A percentile compares a stretch with the other conserved stretches of the same genome.
These are phyloP conservation scores for Cyathus striatus DNA, from an alignment of 768 basidiomycete genomes.

Conservation along the genomic window DNA sequence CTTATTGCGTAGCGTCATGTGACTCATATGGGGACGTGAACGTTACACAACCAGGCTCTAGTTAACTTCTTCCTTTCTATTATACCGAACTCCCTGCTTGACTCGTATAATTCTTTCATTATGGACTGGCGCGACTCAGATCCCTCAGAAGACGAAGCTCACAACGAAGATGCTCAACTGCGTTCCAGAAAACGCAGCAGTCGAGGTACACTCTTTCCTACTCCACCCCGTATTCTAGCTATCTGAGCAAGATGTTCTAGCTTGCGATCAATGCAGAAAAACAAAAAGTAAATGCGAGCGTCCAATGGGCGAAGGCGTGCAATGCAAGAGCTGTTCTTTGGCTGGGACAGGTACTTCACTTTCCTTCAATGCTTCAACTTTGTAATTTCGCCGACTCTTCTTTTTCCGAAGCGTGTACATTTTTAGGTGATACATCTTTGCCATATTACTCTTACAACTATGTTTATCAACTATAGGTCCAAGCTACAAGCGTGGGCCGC, in stretches of 20 bases:
- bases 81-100: not conserved
- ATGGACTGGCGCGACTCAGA: conserved; percentile 63
- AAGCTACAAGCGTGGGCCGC: conserved; percentile 79
- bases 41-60: not conserved
- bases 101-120: conserved; percentile 4
- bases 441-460: not conserved
- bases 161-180: conserved; percentile 29
- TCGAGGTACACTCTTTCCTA: conserved; percentile 35
- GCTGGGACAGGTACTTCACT: conserved; percentile 45
- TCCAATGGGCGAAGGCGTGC: conserved; percentile 33
- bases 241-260: conserved; percentile 27
- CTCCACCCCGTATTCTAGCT: not conserved
- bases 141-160: conserved; percentile 51
- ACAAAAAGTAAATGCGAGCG: conserved; percentile 86
- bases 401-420: conserved; percentile 51
- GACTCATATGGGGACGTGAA: not conserved
- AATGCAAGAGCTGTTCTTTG: conserved; percentile 60
- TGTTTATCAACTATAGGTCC: conserved; percentile 40
- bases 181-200: conserved; percentile 57
- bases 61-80: not conserved
- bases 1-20: conserved; percentile 1
- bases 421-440: conserved; percentile 37
- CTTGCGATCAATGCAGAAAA: conserved; percentile 85
- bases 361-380: conserved; percentile 2
- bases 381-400: conserved; percentile 11